Evolutionary conservation across 352 stramenopile genomes (phyloP), one percentile per base, ranked within the genome.

Genomic region (Pelagophyceae sp.): DNA sequence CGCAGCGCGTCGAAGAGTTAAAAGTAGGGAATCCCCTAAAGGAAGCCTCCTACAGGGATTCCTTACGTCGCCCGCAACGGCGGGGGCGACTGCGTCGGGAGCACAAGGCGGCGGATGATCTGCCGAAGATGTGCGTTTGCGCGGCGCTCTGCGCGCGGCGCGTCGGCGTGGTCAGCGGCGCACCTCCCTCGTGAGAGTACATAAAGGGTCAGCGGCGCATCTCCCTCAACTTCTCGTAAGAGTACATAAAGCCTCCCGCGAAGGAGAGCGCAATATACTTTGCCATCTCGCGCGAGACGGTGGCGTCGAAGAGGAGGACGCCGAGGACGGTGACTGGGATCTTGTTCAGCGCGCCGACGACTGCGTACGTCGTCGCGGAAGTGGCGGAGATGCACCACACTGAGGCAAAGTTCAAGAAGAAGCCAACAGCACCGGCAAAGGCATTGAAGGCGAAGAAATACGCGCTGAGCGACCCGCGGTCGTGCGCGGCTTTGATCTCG

Each of bases 311-410:
- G 27, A 98, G 81, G 40, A 97, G 78, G 38, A 95, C 94, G 64
- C 95, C 95, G 35, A 98, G 89, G 77, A 98, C 92, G 5, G 94
- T 94, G 33, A 96, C 95, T 1, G 96, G 96, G 77, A 99, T 96
- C 85, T 99, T 99, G 90, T 99, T 99, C 20, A 99, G 80, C 31
- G 90, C 94, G 40, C 96, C 96, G 50, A 99, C 94, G 11, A 98
- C 98, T 40, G 94, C 93, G 83, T 99, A 99, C 0, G 96, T 99
- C 0, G 95, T 99, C 5, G 96, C 95, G 5, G 93, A 97, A 1
- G 94, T 99, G 33, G 85, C 85, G 20, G 85, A 87, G 20, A 99
- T 95, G 78, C 96, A 99, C 89, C 95, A 97, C 76, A 99, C 93
- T 27, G 90, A 96, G 0, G 95, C 92, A 77, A 99, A 91, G 85